These are phyloP conservation scores for Talaromyces albobiverticillius DNA, from an alignment of 2,329 filamentous ascomycete species.

Conservation along the genomic window DNA sequence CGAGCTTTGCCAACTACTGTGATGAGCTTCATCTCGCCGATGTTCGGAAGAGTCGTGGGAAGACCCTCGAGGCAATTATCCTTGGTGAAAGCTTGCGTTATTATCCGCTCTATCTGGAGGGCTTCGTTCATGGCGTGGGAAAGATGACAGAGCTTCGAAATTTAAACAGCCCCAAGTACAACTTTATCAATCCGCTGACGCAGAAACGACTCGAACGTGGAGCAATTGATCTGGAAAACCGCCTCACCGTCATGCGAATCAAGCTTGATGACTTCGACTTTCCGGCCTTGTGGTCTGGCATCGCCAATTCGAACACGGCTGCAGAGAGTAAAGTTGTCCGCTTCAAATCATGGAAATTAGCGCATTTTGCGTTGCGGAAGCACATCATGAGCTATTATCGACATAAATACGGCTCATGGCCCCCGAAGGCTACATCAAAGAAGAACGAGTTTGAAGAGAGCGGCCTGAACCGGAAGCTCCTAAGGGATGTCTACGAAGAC, in stretches of 20 bases:
- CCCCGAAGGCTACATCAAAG: slow-evolving; percentile 85
- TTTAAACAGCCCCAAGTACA: slow-evolving; percentile 66
- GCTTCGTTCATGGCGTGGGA: slow-evolving; percentile 85
- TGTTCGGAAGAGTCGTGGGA: slow-evolving; percentile 76
- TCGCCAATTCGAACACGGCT: slow-evolving; percentile 77
- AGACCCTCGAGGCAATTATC: slow-evolving; percentile 85
- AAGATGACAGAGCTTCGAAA: slow-evolving; percentile 73
- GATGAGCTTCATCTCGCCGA: slow-evolving; percentile 76
- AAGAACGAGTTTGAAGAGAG: slow-evolving; percentile 86
- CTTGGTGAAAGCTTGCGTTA: slow-evolving; percentile 84
- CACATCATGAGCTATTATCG: slow-evolving; percentile 72
- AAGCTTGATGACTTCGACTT: slow-evolving; percentile 89
- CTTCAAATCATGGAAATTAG: slow-evolving; percentile 78
- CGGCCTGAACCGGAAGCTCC: slow-evolving; percentile 79
- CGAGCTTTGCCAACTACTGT: slow-evolving; percentile 59
- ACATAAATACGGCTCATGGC: slow-evolving; percentile 70
- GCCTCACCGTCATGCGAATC: slow-evolving; percentile 66
- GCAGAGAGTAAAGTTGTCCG: slow-evolving; percentile 73
- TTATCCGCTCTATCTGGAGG: slow-evolving; percentile 80
- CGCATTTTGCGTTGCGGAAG: slow-evolving; percentile 71
- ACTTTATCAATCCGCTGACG: slow-evolving; percentile 67
- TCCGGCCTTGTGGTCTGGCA: slow-evolving; percentile 81
- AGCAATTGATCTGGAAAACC: slow-evolving; percentile 72
- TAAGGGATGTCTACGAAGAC: slow-evolving; percentile 80
- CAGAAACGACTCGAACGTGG: slow-evolving; percentile 78